Conservation (phyloP, 75 land plant species). For the Selaginella moellendorffii region DNA sequence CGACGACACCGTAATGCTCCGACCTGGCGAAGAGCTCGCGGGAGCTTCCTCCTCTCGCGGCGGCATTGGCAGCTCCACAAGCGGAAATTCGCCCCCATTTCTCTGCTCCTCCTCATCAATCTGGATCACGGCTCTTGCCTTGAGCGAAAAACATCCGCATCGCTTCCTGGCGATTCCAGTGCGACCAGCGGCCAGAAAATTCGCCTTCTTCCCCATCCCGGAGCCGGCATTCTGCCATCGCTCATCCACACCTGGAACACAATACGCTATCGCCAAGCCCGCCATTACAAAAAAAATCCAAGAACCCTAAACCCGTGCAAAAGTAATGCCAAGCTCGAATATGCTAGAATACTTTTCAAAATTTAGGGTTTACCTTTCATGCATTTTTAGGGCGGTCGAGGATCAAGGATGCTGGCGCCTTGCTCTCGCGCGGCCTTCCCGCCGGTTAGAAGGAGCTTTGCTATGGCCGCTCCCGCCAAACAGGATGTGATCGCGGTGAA, state of each 20-base stretch:
- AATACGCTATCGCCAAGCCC: neutral
- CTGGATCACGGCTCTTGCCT: neutral
- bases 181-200: neutral
- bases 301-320: neutral
- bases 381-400: no score
- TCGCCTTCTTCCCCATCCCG: neutral
- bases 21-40: neutral
- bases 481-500: slow-evolving; percentile 55
- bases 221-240: neutral
- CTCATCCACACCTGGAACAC: neutral
- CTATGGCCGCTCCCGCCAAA: slow-evolving; percentile 12
- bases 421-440: no score
- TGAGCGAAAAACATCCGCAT: no score
- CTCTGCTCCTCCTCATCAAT: neutral
- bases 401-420: no score
- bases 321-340: no score
- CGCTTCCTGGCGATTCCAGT: no score
- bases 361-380: no score
- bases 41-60: neutral
- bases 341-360: no score
- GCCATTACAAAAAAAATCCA: neutral
- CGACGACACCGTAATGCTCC: neutral
- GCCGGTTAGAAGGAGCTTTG: no score
- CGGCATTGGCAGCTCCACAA: neutral
- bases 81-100: neutral